Base-by-base conservation (phyloP, 208 protist genomes). In the Endotrypanum monterogeii region DNA sequence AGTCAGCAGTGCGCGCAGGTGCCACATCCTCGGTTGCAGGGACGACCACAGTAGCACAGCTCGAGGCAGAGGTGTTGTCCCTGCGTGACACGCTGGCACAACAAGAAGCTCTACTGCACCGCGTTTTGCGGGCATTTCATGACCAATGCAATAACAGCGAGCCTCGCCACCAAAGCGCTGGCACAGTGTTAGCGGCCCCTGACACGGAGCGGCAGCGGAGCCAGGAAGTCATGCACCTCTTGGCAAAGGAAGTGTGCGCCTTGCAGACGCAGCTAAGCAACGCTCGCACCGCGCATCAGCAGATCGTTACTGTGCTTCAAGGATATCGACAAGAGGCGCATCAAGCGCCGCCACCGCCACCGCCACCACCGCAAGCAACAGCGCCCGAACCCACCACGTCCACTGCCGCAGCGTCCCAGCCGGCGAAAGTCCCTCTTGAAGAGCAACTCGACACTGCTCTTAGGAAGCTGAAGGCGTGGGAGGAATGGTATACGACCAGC, bases 401-500 rank as follows among this genome's bases (percentile, higher is more conserved):
- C 12, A 46, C 48, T 51, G 7, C 41, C 30, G 37, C 30, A 18
- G 12, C 16, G 35, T 32, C 63, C 14, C 18, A 41, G 9, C 67
- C 30, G 50, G n/a, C 37, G 23, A 46, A 58, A 30, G 11, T 18
- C 9, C 51, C 67, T 14, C 67, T 92, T 46, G 61, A 78, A 30
- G 51, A 65, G 46, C 74, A 84, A 41, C 76, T 92, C 55, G 69
- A 54, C 51, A 55, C 51, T 28, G 78, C 83, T 5, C 76, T 83
- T 35, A 73, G 71, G 2, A 92, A 92, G 56, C 52, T 92, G 70
- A 65, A 81, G 41, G 88, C 88, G 35, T 92, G 88, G 88, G 88
- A 92, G 67, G 73, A 68, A 32, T 92, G 88, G 88, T 92, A 87
- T 54, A 57, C 66, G 46, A 32, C 54, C 44, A 85, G 37, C 51